phyloP scores from a whole-genome alignment of 2,329 filamentous ascomycete species.

The Fusarium zealandicum region DNA sequence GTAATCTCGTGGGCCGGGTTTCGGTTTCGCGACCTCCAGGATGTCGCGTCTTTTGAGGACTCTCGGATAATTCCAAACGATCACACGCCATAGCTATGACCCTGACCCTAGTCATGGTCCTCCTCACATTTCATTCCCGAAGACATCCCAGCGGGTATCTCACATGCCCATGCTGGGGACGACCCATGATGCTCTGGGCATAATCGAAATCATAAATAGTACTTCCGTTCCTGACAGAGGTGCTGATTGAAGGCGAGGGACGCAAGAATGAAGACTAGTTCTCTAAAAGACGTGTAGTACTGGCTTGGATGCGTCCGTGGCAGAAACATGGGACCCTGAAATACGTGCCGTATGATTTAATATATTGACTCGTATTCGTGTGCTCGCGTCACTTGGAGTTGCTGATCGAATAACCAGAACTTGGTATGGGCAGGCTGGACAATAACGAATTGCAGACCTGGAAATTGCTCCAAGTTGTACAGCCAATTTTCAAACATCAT shows the following conservation, averaged over 20 bases:
- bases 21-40: background rate
- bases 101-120: background rate
- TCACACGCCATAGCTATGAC: too few species aligned
- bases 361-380: too few species aligned
- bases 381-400: too few species aligned
- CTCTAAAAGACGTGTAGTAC: too few species aligned
- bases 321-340: too few species aligned
- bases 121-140: background rate
- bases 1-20: constrained; percentile 7
- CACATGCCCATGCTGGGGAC: background rate
- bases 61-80: background rate
- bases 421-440: too few species aligned
- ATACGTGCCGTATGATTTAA: too few species aligned
- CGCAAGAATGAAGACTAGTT: background rate
- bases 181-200: background rate
- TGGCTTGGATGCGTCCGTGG: too few species aligned
- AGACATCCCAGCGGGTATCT: background rate
- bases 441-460: too few species aligned
- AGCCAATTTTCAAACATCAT: too few species aligned
- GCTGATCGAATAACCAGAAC: too few species aligned
- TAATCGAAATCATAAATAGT: constrained; percentile 7
- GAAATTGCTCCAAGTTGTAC: too few species aligned
- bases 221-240: background rate
- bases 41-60: background rate
- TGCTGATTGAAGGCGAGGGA: background rate